A percentile compares a stretch with the other conserved stretches of the same genome.
Conservation (phyloP, 2,329 filamentous ascomycete genomes). For the Fusarium sp. region DNA sequence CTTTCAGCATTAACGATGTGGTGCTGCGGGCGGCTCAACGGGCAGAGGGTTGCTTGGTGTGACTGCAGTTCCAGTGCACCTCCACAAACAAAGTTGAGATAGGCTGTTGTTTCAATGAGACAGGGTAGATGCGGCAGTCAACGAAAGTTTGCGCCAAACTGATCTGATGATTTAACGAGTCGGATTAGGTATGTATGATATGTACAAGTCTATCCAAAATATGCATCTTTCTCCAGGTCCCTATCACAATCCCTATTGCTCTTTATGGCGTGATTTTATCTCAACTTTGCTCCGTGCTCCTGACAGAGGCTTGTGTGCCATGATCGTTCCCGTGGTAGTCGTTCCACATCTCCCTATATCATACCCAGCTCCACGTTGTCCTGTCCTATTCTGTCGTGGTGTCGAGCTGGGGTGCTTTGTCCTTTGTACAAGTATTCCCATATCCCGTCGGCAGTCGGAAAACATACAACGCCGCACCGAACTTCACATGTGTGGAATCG, state of each 20-base stretch:
- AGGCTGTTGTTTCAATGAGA: background rate
- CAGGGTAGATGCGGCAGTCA: background rate
- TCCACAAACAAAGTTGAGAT: background rate
- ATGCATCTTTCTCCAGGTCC: slow-evolving; percentile 21
- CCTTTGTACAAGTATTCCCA: slow-evolving; percentile 12
- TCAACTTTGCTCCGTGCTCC: slow-evolving; percentile 3
- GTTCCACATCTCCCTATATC: slow-evolving; percentile 11
- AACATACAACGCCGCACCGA: slow-evolving; percentile 27
- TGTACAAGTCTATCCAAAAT: slow-evolving; percentile 31
- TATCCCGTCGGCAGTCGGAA: slow-evolving; percentile 10
- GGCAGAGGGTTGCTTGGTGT: slow-evolving; percentile 1
- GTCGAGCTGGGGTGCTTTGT: slow-evolving; percentile 6
- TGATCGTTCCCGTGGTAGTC: background rate
- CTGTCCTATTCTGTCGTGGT: slow-evolving; percentile 7
- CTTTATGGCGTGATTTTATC: background rate
- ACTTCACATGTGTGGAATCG: background rate
- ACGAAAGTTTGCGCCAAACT: background rate
- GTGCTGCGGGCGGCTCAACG: slow-evolving; percentile 23
- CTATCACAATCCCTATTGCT: background rate
- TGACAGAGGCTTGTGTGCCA: slow-evolving; percentile 1
- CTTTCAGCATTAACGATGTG: background rate
- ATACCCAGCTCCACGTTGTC: slow-evolving; percentile 15
- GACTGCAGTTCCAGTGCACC: slow-evolving; percentile 1
- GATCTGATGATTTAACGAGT: slow-evolving; percentile 14
- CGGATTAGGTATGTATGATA: slow-evolving; percentile 28